Percentiles rank a stretch among this genome's conserved stretches.
phyloP scores from a whole-genome alignment of 306 rosid species.

The Prunus dulcis region DNA sequence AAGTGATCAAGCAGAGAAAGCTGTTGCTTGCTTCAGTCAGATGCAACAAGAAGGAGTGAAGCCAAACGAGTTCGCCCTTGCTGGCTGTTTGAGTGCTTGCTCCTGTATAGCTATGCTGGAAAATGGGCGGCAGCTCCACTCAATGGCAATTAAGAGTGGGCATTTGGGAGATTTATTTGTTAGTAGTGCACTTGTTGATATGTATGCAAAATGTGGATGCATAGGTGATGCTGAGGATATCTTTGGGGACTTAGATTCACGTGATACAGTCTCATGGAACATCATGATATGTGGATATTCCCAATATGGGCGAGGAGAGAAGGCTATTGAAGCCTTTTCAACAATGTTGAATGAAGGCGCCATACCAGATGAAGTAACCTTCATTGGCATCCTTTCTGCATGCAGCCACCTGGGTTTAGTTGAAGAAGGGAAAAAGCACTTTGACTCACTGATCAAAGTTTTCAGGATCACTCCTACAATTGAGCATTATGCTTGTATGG shows the following conservation, averaged over 20 bases:
- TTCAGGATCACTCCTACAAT: constrained; percentile 33
- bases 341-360: constrained; percentile 30
- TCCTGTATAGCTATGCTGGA: constrained; percentile 27
- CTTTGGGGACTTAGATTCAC: constrained; percentile 16
- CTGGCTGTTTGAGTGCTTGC: constrained; percentile 39
- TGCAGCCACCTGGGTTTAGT: constrained; percentile 39
- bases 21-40: constrained; percentile 24
- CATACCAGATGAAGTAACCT: constrained; percentile 34
- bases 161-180: constrained; percentile 29
- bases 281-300: constrained; percentile 35
- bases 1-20: constrained; percentile 21
- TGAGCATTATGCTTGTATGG: constrained; percentile 43
- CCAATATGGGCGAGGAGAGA: constrained; percentile 34
- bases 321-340: constrained; percentile 25
- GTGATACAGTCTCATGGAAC: constrained; percentile 36
- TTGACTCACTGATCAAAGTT: constrained; percentile 23
- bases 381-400: constrained; percentile 35
- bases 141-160: constrained; percentile 30
- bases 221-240: constrained; percentile 31
- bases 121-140: constrained; percentile 36
- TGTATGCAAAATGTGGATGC: constrained; percentile 38
- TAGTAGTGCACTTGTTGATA: constrained; percentile 33
- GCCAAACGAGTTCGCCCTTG: constrained; percentile 34
- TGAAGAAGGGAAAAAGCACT: constrained; percentile 30
- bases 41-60: constrained; percentile 38